Evolutionary conservation across 2,329 filamentous ascomycete species (phyloP).

Genomic region (Venturia asperata): DNA sequence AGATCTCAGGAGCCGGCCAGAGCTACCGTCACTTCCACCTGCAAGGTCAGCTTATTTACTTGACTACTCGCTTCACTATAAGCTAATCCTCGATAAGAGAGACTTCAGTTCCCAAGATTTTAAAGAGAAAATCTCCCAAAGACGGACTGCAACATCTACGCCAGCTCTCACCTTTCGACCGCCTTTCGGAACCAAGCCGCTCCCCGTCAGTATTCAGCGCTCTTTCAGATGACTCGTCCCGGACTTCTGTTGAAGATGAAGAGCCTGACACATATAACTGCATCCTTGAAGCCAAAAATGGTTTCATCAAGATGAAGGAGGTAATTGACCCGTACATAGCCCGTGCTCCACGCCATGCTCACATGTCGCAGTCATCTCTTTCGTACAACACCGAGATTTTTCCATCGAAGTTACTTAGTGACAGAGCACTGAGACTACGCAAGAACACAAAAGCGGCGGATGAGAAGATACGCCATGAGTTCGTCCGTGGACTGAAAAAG

Average conservation of each 20-base stretch:
- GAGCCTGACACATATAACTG: slow-evolving; percentile 36
- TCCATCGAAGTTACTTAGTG: slow-evolving; percentile 33
- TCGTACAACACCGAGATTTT: slow-evolving; percentile 29
- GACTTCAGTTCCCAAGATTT: not conserved
- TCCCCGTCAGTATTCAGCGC: slow-evolving; percentile 5
- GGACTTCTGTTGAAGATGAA: slow-evolving; percentile 7
- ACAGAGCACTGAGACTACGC: not conserved
- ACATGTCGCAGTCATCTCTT: slow-evolving; percentile 13
- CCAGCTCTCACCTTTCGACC: slow-evolving; percentile 3
- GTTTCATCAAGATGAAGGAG: slow-evolving; percentile 31
- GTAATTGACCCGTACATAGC: slow-evolving; percentile 23
- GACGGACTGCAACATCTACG: not conserved
- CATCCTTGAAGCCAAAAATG: slow-evolving; percentile 31
- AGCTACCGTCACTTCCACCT: not conserved
- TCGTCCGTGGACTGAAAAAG: slow-evolving; percentile 28
- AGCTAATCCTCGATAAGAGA: not conserved
- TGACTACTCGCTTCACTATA: not conserved
- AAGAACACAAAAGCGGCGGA: slow-evolving; percentile 25
- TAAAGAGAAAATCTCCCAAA: not conserved
- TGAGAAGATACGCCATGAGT: slow-evolving; percentile 33
- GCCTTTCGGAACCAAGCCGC: not conserved
- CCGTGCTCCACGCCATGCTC: slow-evolving; percentile 4
- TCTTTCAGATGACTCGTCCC: not conserved
- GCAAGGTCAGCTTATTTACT: not conserved
- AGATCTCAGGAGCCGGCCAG: not conserved